Conservation (phyloP, 257 asterid genomes). For the Thymus mandschuricus region DNA sequence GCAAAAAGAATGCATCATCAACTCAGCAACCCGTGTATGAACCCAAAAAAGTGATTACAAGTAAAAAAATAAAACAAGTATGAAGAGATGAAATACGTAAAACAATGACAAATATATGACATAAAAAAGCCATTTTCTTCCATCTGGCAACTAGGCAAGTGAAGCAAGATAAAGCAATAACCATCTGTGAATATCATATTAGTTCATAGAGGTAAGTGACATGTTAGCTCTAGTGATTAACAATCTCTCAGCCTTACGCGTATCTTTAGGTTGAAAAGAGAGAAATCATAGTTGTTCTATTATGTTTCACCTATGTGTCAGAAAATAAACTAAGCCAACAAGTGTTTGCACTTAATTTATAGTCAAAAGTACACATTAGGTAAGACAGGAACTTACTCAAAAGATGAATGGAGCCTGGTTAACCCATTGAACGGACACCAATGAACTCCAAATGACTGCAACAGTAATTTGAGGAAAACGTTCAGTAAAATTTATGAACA, state of each 20-base stretch:
- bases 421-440: conserved; percentile 92
- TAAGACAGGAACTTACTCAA: conserved; percentile 62
- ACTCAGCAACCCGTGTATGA: conserved; percentile 29
- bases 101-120: not conserved
- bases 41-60: conserved; percentile 14
- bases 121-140: not conserved
- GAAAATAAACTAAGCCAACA: not conserved
- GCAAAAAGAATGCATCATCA: conserved; percentile 42
- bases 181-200: not conserved
- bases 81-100: not conserved
- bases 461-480: conserved; percentile 31
- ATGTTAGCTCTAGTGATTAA: not conserved
- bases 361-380: conserved; percentile 12
- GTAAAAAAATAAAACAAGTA: not conserved
- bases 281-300: not conserved
- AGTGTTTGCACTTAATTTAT: conserved; percentile 14
- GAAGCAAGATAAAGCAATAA: conserved; percentile 13
- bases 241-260: not conserved
- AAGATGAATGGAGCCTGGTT: conserved; percentile 74
- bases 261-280: not conserved
- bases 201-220: not conserved
- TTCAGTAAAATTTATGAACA: conserved; percentile 17
- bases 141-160: not conserved
- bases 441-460: conserved; percentile 93
- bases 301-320: conserved; percentile 1